Percentiles rank a stretch among this genome's conserved stretches.
phyloP scores from a whole-genome alignment of 352 stramenopile species.

The Pythium diclinum region DNA sequence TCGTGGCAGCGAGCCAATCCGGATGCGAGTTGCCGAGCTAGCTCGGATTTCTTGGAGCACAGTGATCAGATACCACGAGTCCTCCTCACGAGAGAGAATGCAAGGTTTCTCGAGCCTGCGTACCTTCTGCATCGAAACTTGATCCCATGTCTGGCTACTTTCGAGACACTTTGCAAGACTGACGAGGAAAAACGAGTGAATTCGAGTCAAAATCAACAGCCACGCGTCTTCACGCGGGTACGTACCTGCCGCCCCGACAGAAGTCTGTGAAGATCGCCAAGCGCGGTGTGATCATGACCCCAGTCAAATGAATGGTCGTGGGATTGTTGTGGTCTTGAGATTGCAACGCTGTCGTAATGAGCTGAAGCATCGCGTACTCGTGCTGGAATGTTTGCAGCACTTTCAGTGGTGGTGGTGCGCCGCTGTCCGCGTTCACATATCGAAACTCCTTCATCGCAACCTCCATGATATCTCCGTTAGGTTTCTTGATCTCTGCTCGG shows the following conservation, averaged over 20 bases:
- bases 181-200: not conserved
- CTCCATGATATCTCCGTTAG: constrained; percentile 1
- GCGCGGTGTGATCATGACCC: constrained; percentile 15
- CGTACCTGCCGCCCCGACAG: constrained; percentile 24
- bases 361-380: constrained; percentile 22
- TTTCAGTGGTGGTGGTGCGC: constrained; percentile 5
- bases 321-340: not conserved
- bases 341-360: not conserved
- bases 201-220: not conserved
- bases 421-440: constrained; percentile 4
- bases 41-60: constrained; percentile 15
- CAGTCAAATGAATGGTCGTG: not conserved
- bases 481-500: constrained; percentile 5
- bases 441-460: constrained; percentile 28
- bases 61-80: not conserved
- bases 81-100: not conserved
- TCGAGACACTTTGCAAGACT: constrained; percentile 23
- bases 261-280: constrained; percentile 25
- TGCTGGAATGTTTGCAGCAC: constrained; percentile 21
- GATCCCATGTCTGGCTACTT: not conserved
- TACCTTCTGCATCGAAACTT: constrained; percentile 12
- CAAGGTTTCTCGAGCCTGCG: too few species aligned
- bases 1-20: constrained; percentile 15
- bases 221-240: not conserved
- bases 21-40: constrained; percentile 12